These are phyloP conservation scores for Suillus weaverae DNA, from an alignment of 768 basidiomycete species.

Conservation along the genomic window DNA sequence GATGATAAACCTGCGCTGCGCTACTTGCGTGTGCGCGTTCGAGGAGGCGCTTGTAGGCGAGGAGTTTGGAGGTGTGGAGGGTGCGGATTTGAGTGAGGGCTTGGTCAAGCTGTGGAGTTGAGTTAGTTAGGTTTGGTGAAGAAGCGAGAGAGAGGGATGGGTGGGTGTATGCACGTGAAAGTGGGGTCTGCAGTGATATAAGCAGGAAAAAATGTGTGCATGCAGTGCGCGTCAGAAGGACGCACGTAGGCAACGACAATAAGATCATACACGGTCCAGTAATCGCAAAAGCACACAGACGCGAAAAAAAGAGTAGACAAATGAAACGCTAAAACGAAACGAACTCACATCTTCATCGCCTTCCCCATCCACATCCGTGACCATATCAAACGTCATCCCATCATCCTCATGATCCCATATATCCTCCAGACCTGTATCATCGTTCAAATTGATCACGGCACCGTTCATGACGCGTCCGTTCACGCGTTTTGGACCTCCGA, in stretches of 20 bases:
- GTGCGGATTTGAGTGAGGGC: constrained; percentile 41
- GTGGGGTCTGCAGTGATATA: neutral
- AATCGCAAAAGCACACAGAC: neutral
- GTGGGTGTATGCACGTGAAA: neutral
- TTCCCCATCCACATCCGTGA: constrained; percentile 60
- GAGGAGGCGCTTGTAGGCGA: constrained; percentile 75
- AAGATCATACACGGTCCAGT: neutral
- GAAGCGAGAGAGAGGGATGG: neutral
- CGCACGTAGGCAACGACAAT: constrained; percentile 8
- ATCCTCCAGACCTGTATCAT: constrained; percentile 25
- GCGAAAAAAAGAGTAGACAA: neutral
- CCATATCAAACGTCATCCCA: constrained; percentile 70
- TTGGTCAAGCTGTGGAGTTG: constrained; percentile 40
- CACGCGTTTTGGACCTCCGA: neutral
- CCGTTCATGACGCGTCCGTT: constrained; percentile 16
- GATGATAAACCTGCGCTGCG: constrained; percentile 80
- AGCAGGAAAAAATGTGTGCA: neutral
- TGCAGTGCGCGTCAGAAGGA: neutral
- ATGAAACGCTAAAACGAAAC: constrained; percentile 5
- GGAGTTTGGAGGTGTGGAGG: constrained; percentile 55
- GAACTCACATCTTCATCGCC: constrained; percentile 68
- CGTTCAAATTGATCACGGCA: constrained; percentile 20
- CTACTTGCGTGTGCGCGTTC: constrained; percentile 78
- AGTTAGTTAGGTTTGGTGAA: neutral
- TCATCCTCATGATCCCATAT: constrained; percentile 47